A percentile compares a stretch with the other conserved stretches of the same genome.
phyloP scores from a whole-genome alignment of 1,284 basidiomycete species.

The Sporisorium graminicola region DNA sequence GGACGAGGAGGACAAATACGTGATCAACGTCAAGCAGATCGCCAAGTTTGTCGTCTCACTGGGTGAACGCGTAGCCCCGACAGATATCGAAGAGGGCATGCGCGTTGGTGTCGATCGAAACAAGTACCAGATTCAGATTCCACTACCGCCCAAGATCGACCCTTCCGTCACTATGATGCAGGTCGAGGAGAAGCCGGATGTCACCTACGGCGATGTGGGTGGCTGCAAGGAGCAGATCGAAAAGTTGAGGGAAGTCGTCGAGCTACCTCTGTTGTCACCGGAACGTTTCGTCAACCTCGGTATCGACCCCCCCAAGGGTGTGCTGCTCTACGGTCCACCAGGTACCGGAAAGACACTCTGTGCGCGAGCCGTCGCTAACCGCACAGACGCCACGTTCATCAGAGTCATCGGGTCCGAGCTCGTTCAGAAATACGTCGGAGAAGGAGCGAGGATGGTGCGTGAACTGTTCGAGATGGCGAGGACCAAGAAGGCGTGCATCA shows the following conservation, averaged over 20 bases:
- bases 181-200: conserved; percentile 98
- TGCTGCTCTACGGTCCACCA: conserved; percentile 92
- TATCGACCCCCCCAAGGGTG: conserved; percentile 98
- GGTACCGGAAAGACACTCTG: conserved; percentile 99
- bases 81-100: conserved; percentile 99
- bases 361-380: conserved; percentile 96
- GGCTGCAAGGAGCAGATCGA: conserved; percentile 99
- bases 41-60: conserved; percentile 99
- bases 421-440: conserved; percentile 99
- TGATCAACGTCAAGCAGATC: conserved; percentile 99
- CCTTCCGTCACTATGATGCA: conserved; percentile 99
- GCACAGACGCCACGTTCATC: conserved; percentile 99
- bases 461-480: conserved; percentile 99
- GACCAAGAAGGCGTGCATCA: conserved; percentile 98
- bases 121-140: conserved; percentile 99
- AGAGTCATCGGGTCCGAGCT: conserved; percentile 98
- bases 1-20: conserved; percentile 94
- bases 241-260: conserved; percentile 97
- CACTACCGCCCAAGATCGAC: conserved; percentile 99
- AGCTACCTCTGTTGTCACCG: conserved; percentile 89
- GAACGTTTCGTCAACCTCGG: conserved; percentile 98
- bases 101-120: conserved; percentile 93
- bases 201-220: conserved; percentile 97
- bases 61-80: conserved; percentile 94
- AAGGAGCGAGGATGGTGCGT: conserved; percentile 98